Percentiles rank a stretch among this genome's conserved stretches.
phyloP scores from a whole-genome alignment of 805 yeast genomes.

The Sugiyamaella floridensis region DNA sequence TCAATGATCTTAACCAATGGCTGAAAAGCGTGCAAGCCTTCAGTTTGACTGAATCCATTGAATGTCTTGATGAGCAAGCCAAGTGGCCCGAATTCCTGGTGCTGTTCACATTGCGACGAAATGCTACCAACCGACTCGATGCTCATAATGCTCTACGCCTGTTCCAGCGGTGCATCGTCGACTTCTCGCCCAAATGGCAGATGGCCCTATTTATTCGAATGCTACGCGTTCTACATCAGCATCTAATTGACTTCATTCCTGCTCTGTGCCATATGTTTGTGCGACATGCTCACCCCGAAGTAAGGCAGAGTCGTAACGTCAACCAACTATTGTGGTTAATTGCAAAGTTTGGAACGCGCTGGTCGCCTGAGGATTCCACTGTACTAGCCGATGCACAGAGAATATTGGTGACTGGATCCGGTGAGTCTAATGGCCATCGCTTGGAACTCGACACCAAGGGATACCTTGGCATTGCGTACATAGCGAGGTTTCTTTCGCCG shows the following conservation, averaged over 20 bases:
- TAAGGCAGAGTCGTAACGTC: constrained; percentile 5
- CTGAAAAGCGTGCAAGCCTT: constrained; percentile 14
- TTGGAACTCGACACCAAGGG: constrained; percentile 26
- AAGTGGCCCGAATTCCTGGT: constrained; percentile 27
- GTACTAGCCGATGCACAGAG: constrained; percentile 23
- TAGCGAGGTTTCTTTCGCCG: constrained; percentile 7
- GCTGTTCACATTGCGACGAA: constrained; percentile 23
- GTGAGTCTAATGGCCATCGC: constrained; percentile 11
- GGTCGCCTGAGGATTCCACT: constrained; percentile 17
- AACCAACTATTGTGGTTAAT: constrained; percentile 29
- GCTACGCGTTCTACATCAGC: constrained; percentile 17
- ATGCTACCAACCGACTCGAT: constrained; percentile 16
- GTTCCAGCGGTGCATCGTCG: constrained; percentile 15
- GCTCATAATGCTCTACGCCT: constrained; percentile 21
- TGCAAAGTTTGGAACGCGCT: constrained; percentile 22
- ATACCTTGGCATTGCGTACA: constrained; percentile 24
- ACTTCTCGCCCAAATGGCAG: constrained; percentile 10
- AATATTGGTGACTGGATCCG: constrained; percentile 14
- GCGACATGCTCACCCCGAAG: constrained; percentile 4
- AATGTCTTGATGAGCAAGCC: constrained; percentile 9
- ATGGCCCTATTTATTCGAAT: constrained; percentile 18
- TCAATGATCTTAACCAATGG: constrained; percentile 14
- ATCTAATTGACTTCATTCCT: constrained; percentile 22
- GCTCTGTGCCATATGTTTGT: constrained; percentile 22
- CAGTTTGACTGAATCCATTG: constrained; percentile 16